phyloP scores from a whole-genome alignment of 2,329 filamentous ascomycete species.

The Aspergillus brasiliensis region DNA sequence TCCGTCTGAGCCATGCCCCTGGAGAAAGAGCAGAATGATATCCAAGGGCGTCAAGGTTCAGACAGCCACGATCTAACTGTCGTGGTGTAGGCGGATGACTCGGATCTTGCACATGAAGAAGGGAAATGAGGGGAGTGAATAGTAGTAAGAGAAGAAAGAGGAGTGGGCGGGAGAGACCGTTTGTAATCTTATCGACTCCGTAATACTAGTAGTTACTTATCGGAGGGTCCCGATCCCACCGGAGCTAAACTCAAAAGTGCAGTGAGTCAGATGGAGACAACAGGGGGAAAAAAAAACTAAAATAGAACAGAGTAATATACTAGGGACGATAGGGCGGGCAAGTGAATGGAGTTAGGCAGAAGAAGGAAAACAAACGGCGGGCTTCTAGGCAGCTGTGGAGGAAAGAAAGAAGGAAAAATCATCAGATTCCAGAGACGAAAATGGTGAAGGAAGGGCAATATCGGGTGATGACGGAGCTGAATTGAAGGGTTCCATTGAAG shows the following conservation, averaged over 20 bases:
- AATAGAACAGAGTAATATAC: neutral
- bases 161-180: constrained; percentile 6
- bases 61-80: neutral
- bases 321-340: neutral
- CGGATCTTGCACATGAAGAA: neutral
- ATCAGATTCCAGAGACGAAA: constrained; percentile 10
- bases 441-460: constrained; percentile 15
- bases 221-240: constrained; percentile 10
- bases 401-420: constrained; percentile 8
- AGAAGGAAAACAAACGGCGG: neutral
- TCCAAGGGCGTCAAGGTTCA: constrained; percentile 6
- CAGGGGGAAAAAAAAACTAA: constrained; percentile 1
- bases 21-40: constrained; percentile 21
- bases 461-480: constrained; percentile 14
- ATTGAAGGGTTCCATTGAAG: constrained; percentile 5
- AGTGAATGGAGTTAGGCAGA: neutral
- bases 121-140: neutral
- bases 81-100: neutral
- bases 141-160: neutral
- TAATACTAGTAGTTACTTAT: constrained; percentile 2
- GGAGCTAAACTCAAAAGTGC: constrained; percentile 12
- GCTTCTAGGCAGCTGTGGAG: neutral
- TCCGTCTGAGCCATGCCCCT: constrained; percentile 44
- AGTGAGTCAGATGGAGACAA: neutral
- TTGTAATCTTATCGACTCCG: constrained; percentile 17